These are phyloP conservation scores for Suhomyces wounanorum DNA, from an alignment of 1,139 yeast genomes.

Conservation along the genomic window DNA sequence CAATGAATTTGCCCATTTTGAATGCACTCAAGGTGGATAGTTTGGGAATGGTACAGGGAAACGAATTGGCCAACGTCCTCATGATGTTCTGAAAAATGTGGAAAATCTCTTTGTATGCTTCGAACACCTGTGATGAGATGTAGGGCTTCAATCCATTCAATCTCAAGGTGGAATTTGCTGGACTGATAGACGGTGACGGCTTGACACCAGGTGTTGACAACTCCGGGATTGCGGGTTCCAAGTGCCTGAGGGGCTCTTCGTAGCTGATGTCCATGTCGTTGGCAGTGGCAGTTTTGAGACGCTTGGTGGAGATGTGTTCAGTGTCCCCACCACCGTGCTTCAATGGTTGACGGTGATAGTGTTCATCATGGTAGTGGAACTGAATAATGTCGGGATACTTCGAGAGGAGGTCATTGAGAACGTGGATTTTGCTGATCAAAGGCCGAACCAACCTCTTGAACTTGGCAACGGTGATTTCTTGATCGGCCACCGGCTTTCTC, in stretches of 20 bases:
- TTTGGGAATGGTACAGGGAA: constrained; percentile 13
- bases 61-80: constrained; percentile 15
- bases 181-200: constrained; percentile 17
- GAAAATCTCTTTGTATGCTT: constrained; percentile 35
- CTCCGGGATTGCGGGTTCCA: not conserved
- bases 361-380: constrained; percentile 6
- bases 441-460: constrained; percentile 43
- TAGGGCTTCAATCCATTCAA: constrained; percentile 29
- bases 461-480: constrained; percentile 18
- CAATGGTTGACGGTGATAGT: not conserved
- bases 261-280: constrained; percentile 5
- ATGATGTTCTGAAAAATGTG: constrained; percentile 30
- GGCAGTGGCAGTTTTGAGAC: not conserved
- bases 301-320: not conserved
- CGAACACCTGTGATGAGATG: constrained; percentile 29
- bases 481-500: constrained; percentile 2
- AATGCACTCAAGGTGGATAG: constrained; percentile 33
- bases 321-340: not conserved
- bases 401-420: constrained; percentile 29
- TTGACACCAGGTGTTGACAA: not conserved
- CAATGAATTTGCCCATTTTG: constrained; percentile 37
- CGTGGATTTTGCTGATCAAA: constrained; percentile 38
- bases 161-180: constrained; percentile 28
- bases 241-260: not conserved
- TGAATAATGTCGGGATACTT: constrained; percentile 24